A percentile compares a stretch with the other conserved stretches of the same genome.
Evolutionary conservation across 345 rosid species (phyloP).

Genomic region (Trapa incisa): DNA sequence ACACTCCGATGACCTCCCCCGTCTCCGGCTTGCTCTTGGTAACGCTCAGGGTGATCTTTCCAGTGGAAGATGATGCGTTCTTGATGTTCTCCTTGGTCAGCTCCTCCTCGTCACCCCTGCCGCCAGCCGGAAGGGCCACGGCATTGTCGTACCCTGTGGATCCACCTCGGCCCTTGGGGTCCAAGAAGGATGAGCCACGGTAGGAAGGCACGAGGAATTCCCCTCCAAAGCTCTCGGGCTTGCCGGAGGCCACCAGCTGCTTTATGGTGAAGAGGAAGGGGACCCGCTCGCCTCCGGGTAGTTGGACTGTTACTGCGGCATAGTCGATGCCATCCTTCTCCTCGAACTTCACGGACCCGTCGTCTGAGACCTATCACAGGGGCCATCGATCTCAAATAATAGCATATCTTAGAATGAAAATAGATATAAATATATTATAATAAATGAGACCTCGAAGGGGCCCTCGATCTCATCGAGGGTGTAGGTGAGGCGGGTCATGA

Average conservation of each 20-base stretch:
- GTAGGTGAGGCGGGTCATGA: conserved; percentile 96
- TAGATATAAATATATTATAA: too few relatives aligned
- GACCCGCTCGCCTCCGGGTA: conserved; percentile 79
- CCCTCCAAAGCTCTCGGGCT: conserved; percentile 62
- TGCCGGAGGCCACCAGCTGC: conserved; percentile 70
- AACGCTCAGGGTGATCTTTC: conserved; percentile 76
- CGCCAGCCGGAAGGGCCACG: conserved; percentile 85
- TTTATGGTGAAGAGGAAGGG: conserved; percentile 87
- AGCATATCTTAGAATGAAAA: too few relatives aligned
- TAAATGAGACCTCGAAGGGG: conserved; percentile 53
- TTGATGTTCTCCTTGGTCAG: conserved; percentile 70
- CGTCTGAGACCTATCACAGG: conserved; percentile 12
- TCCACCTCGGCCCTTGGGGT: conserved; percentile 90
- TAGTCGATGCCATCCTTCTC: conserved; percentile 87
- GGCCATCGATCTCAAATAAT: too few relatives aligned
- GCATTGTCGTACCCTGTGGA: conserved; percentile 87
- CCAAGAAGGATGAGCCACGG: conserved; percentile 79
- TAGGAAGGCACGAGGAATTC: conserved; percentile 68
- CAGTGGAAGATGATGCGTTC: conserved; percentile 51
- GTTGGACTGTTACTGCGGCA: conserved; percentile 77
- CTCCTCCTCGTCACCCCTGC: conserved; percentile 95
- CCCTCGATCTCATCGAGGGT: conserved; percentile 95
- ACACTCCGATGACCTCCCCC: conserved; percentile 87
- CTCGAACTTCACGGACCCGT: conserved; percentile 52
- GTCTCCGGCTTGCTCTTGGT: conserved; percentile 79